These are phyloP conservation scores for Oidiodendron maius DNA, from an alignment of 495 filamentous ascomycete species.

Conservation along the genomic window DNA sequence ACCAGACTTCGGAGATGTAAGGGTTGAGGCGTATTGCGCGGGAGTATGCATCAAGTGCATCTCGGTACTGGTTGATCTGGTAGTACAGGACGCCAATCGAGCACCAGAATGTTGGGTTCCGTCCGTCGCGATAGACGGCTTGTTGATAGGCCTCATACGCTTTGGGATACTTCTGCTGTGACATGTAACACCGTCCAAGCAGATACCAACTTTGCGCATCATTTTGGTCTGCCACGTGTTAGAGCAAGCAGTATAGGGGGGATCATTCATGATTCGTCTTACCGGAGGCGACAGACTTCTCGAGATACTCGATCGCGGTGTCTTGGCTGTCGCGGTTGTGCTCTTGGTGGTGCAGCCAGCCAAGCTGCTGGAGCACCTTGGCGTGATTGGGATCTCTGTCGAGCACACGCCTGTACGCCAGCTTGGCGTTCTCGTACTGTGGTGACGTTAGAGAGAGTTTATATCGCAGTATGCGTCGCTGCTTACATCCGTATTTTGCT, in stretches of 20 bases:
- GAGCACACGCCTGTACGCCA: slow-evolving; percentile 86
- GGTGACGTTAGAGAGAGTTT: slow-evolving; percentile 2
- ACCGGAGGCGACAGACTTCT: slow-evolving; percentile 96
- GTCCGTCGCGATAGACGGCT: slow-evolving; percentile 95
- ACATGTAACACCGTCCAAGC: slow-evolving; percentile 98
- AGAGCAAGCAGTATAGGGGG: slow-evolving; percentile 19
- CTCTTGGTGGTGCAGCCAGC: slow-evolving; percentile 96
- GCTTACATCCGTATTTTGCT: slow-evolving; percentile 97
- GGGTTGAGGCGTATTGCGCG: slow-evolving; percentile 96
- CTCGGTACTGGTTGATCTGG: slow-evolving; percentile 99
- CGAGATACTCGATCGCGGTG: slow-evolving; percentile 91
- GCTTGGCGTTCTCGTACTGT: slow-evolving; percentile 88
- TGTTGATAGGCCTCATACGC: slow-evolving; percentile 99
- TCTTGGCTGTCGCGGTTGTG: slow-evolving; percentile 85
- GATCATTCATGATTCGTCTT: slow-evolving; percentile 30
- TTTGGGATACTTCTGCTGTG: slow-evolving; percentile 97
- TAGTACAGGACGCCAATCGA: slow-evolving; percentile 99
- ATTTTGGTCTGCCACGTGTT: slow-evolving; percentile 64
- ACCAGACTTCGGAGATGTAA: slow-evolving; percentile 99
- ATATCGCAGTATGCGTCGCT: background rate
- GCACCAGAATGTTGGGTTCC: slow-evolving; percentile 99
- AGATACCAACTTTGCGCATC: slow-evolving; percentile 99
- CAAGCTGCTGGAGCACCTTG: slow-evolving; percentile 96
- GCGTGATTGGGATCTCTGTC: slow-evolving; percentile 94
- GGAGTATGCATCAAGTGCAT: slow-evolving; percentile 97